Evolutionary conservation across 345 rosid genomes (phyloP).

Genomic region (Moricandia arvensis): DNA sequence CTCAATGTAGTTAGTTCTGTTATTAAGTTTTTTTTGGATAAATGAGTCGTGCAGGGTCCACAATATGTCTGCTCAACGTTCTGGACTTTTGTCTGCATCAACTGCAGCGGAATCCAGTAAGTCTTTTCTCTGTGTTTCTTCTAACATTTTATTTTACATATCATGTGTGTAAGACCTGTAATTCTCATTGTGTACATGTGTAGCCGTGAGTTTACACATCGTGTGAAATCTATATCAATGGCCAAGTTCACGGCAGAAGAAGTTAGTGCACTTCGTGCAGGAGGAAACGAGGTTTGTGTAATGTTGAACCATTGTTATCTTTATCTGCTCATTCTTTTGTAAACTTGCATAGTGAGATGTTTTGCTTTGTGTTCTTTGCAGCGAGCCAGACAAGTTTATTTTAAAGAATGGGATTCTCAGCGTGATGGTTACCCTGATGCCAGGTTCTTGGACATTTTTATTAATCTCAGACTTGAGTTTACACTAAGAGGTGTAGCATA

Average conservation of each 20-base stretch:
- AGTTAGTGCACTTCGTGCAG: constrained; percentile 72
- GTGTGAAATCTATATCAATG: constrained; percentile 90
- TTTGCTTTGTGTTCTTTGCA: constrained; percentile 24
- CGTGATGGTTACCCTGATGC: constrained; percentile 73
- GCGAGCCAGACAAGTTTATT: constrained; percentile 77
- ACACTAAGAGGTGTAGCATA: constrained; percentile 7
- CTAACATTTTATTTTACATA: background rate
- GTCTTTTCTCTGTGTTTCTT: constrained; percentile 23
- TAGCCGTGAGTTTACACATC: constrained; percentile 90
- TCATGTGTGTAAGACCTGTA: background rate
- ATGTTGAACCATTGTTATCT: background rate
- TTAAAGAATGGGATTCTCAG: constrained; percentile 68
- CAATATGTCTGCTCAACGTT: constrained; percentile 95
- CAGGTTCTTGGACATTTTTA: constrained; percentile 52
- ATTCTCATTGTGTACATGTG: background rate
- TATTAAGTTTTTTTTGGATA: constrained; percentile 1
- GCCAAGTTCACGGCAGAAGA: constrained; percentile 84
- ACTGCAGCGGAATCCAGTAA: constrained; percentile 85
- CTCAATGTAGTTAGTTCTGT: background rate
- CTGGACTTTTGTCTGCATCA: constrained; percentile 81
- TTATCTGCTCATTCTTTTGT: background rate
- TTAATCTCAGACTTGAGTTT: background rate
- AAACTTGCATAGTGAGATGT: background rate
- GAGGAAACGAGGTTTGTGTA: constrained; percentile 73
- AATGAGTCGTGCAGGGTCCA: constrained; percentile 64